These are phyloP conservation scores for Pythium brachiatum DNA, from an alignment of 352 stramenopile species.

Conservation along the genomic window DNA sequence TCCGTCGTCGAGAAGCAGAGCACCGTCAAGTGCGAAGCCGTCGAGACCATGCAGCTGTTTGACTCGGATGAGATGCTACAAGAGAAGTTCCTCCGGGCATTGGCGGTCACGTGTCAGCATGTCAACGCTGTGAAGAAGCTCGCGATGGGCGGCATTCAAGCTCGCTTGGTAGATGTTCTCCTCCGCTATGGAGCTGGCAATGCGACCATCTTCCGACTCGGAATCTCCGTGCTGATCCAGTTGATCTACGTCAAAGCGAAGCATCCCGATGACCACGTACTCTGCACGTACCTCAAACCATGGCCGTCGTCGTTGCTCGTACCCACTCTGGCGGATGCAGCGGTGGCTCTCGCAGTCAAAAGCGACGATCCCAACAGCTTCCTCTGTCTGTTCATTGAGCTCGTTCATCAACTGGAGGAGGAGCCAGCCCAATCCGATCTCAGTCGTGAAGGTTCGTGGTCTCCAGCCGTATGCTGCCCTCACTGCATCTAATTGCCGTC, in stretches of 20 bases:
- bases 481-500: too few species aligned
- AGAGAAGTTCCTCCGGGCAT: slow-evolving; percentile 20
- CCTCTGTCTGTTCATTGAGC: not conserved
- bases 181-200: slow-evolving; percentile 1
- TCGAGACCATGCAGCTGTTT: slow-evolving; percentile 14
- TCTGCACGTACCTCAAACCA: slow-evolving; percentile 15
- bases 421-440: not conserved
- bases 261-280: slow-evolving; percentile 1
- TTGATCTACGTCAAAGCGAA: slow-evolving; percentile 6
- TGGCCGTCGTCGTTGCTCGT: slow-evolving; percentile 9
- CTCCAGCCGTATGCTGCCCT: not conserved
- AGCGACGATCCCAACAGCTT: not conserved
- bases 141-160: slow-evolving; percentile 15
- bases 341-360: not conserved
- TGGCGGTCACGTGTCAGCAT: slow-evolving; percentile 18
- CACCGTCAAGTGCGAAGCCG: slow-evolving; percentile 21
- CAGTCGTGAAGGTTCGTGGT: not conserved
- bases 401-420: not conserved
- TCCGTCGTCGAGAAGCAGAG: slow-evolving; percentile 1
- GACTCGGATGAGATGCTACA: not conserved
- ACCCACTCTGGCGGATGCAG: not conserved
- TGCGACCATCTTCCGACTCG: slow-evolving; percentile 1
- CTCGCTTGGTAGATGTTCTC: slow-evolving; percentile 10
- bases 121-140: slow-evolving; percentile 14
- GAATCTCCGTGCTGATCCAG: not conserved